Conservation (phyloP, 1,284 basidiomycete species). For the Mixia osmundae region DNA sequence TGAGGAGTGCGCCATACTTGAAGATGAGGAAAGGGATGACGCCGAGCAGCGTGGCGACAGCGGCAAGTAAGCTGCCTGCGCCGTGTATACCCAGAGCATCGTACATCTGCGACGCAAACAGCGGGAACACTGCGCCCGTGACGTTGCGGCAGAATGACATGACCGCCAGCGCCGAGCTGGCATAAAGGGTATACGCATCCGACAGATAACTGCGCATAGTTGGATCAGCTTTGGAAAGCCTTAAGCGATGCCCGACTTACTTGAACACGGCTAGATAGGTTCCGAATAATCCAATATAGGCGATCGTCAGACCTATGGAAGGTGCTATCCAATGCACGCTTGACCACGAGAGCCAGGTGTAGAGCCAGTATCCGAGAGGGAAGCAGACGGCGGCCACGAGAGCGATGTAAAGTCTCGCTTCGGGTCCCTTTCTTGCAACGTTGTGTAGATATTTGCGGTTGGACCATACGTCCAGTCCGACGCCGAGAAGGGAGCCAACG, state of each 20-base stretch:
- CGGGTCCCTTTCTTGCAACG: slow-evolving; percentile 34
- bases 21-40: slow-evolving; percentile 43
- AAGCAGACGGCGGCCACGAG: slow-evolving; percentile 36
- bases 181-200: slow-evolving; percentile 33
- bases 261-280: slow-evolving; percentile 19
- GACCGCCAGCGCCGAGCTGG: slow-evolving; percentile 50
- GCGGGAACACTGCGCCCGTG: neutral
- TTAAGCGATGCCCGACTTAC: slow-evolving; percentile 2
- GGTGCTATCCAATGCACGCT: slow-evolving; percentile 21
- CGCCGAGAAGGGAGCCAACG: slow-evolving; percentile 9
- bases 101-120: neutral
- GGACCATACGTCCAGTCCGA: slow-evolving; percentile 1
- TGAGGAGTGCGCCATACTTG: slow-evolving; percentile 36
- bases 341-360: neutral
- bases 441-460: slow-evolving; percentile 18
- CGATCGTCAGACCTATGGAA: slow-evolving; percentile 21
- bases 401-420: slow-evolving; percentile 45
- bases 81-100: slow-evolving; percentile 18
- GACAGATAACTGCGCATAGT: slow-evolving; percentile 45
- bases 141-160: slow-evolving; percentile 23
- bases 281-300: slow-evolving; percentile 17
- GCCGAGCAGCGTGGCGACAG: slow-evolving; percentile 35
- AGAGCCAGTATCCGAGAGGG: slow-evolving; percentile 9
- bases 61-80: slow-evolving; percentile 33
- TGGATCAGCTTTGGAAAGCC: slow-evolving; percentile 21